Base-by-base conservation (phyloP, 2,329 filamentous ascomycete genomes). In the Aspergillus texensis region DNA sequence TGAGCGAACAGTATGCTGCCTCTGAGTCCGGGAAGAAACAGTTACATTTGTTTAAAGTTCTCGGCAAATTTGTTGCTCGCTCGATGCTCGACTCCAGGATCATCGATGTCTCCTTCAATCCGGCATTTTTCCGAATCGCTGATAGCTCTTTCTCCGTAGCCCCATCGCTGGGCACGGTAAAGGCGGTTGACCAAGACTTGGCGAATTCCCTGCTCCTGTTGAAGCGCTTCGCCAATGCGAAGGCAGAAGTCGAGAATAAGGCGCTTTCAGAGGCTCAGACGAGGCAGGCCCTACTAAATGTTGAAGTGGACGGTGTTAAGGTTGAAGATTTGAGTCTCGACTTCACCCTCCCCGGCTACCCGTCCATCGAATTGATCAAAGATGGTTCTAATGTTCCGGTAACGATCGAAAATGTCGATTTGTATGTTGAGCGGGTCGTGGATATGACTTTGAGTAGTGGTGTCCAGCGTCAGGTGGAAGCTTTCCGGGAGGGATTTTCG, bases 51-150 rank as follows among this genome's bases (percentile, higher is more conserved):
- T 99, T 97, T 83, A 96, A 91, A 78, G 91, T 94, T 74, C 89
- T 99, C 26, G 95, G 95, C 70, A 98, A 97, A 75, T 99, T 99
- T 76, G 94, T 98, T 55, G 95, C 96, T 34, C 89, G 95, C 57
- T 97, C 95, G 0, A 98, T 99, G 95, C 90, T 99, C 59, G 95
- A 99, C 76, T 97, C 94, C 1, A 88, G 95, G 60, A 98, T 99
- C 75, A 97, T 99, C 70, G 95, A 99, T 72, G 89, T 99, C 68
- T 95, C 94, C 61, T 95, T 99, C 80, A 99, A 97, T 75, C 92
- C 95, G 1, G 96, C 93, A 6, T 97, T 99, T 82, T 99, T 99
- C 88, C 92, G 94, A 62, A 91, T 97, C 67, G 92, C 92, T 19
- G 91, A 96, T 70, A 86, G 84, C 52, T 85, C 82, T 16, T 82